These are phyloP conservation scores for Monilinia polystroma DNA, from an alignment of 2,329 filamentous ascomycete genomes.

Conservation along the genomic window DNA sequence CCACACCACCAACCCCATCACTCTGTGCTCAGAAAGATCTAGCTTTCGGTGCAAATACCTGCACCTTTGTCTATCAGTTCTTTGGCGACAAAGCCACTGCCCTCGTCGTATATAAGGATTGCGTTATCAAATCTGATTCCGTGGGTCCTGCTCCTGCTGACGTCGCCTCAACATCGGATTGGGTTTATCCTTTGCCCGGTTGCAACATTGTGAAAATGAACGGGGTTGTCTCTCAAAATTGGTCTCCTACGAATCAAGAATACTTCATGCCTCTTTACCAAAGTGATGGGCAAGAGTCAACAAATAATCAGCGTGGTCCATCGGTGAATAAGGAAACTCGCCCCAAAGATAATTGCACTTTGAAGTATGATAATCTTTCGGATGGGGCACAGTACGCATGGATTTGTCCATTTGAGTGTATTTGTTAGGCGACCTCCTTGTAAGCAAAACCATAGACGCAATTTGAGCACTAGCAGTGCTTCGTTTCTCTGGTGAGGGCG, in stretches of 20 bases:
- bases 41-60: neutral
- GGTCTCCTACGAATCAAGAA: neutral
- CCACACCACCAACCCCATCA: neutral
- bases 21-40: neutral
- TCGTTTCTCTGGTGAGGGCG: too few relatives aligned
- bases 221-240: neutral
- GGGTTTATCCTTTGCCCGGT: neutral
- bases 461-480: too few relatives aligned
- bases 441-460: too few relatives aligned
- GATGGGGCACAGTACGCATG: neutral
- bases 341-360: neutral
- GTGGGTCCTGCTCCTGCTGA: neutral
- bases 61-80: conserved; percentile 4
- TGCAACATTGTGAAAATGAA: conserved; percentile 3
- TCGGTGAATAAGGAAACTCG: neutral
- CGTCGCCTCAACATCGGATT: neutral
- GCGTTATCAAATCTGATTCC: neutral
- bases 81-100: neutral
- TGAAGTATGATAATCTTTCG: neutral
- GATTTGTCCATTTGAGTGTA: conserved; percentile 11
- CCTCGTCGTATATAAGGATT: neutral
- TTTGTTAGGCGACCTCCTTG: neutral
- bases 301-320: neutral
- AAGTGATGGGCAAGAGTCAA: neutral
- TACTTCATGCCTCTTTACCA: conserved; percentile 17